A percentile compares a stretch with the other conserved stretches of the same genome.
phyloP scores from a whole-genome alignment of 352 stramenopile genomes.

The Pythium oligandrum region DNA sequence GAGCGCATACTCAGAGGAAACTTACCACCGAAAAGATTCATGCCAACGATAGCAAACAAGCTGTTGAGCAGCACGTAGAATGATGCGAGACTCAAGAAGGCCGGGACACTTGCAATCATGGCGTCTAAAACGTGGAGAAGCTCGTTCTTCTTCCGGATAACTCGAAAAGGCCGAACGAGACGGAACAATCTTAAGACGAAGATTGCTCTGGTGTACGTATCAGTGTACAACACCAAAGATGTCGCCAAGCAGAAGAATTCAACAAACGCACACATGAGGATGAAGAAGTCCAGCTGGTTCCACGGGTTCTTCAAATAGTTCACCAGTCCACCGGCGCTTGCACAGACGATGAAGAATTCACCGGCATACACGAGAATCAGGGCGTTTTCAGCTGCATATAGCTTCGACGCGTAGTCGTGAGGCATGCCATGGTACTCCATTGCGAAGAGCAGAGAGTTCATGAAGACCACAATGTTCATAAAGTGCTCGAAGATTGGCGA shows the following conservation, averaged over 20 bases:
- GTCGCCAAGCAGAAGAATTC: constrained; percentile 59
- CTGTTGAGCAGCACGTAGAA: constrained; percentile 69
- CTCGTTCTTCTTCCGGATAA: constrained; percentile 72
- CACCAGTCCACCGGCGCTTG: constrained; percentile 43
- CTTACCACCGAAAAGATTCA: constrained; percentile 77
- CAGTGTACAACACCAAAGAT: constrained; percentile 55
- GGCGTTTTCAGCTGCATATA: constrained; percentile 61
- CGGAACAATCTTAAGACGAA: constrained; percentile 82
- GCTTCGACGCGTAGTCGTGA: constrained; percentile 37
- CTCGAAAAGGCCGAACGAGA: constrained; percentile 66
- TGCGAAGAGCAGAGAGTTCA: constrained; percentile 70
- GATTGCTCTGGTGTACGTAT: constrained; percentile 62
- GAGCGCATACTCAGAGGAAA: constrained; percentile 66
- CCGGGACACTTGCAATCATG: constrained; percentile 56
- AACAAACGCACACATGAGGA: constrained; percentile 57
- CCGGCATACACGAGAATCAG: constrained; percentile 67
- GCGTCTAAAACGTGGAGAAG: constrained; percentile 68
- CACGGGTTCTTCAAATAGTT: constrained; percentile 75
- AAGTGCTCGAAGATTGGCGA: constrained; percentile 66
- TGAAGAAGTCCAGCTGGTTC: constrained; percentile 75
- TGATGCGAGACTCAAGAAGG: constrained; percentile 54
- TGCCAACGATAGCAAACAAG: constrained; percentile 79
- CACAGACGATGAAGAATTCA: constrained; percentile 65
- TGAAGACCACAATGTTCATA: constrained; percentile 73
- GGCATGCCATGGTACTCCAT: constrained; percentile 78